phyloP scores from a whole-genome alignment of 2,329 filamentous ascomycete genomes.

The Arthrocladium fulminans region DNA sequence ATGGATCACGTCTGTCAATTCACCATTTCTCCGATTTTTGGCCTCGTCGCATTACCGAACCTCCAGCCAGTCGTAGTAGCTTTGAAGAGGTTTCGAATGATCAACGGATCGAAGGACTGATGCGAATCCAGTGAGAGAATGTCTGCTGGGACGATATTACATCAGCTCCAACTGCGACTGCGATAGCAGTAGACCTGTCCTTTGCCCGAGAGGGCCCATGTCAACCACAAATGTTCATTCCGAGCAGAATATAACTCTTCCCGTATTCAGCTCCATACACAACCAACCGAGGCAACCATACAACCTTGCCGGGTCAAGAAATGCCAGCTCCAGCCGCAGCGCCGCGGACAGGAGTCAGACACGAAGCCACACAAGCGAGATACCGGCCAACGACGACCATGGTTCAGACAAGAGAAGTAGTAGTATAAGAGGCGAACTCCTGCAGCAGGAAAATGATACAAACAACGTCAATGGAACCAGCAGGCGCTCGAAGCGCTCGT shows the following conservation, averaged over 20 bases:
- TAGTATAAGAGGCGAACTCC: not conserved
- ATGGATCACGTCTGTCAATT: no score
- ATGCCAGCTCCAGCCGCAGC: conserved; percentile 6
- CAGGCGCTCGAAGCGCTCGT: conserved; percentile 15
- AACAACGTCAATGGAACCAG: conserved; percentile 4
- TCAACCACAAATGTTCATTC: conserved; percentile 8
- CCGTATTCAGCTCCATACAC: conserved; percentile 15
- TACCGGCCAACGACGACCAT: not conserved
- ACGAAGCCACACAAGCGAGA: conserved; percentile 7
- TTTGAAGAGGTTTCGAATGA: no score
- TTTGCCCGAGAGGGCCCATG: conserved; percentile 1
- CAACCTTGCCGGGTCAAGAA: conserved; percentile 4
- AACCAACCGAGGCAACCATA: conserved; percentile 1
- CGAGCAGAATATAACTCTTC: conserved; percentile 12
- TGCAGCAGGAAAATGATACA: conserved; percentile 8
- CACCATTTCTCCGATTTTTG: no score
- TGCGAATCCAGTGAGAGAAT: no score
- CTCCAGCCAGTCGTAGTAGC: no score
- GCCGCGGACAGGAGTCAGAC: conserved; percentile 7
- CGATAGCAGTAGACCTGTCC: not conserved
- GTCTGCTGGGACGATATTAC: not conserved
- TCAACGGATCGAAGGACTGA: not conserved
- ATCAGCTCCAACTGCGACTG: not conserved
- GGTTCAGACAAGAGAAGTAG: conserved; percentile 10
- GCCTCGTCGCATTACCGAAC: no score